Conservation (phyloP, 768 basidiomycete genomes). For the Boletus bicolor region DNA sequence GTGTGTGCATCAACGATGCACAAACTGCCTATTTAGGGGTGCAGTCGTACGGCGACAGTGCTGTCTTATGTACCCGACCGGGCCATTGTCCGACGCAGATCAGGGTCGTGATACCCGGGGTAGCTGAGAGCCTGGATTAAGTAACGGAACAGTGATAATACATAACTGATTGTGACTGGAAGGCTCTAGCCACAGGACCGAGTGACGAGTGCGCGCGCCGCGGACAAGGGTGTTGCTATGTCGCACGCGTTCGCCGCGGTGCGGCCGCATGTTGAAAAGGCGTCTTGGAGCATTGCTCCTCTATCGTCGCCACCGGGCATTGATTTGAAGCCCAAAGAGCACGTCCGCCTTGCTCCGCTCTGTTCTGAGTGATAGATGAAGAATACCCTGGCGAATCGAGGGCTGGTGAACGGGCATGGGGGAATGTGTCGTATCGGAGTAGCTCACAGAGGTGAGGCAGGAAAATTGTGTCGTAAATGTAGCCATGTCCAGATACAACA, state of each 20-base stretch:
- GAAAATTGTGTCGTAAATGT: constrained; percentile 7
- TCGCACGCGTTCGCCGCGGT: constrained; percentile 14
- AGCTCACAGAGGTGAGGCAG: constrained; percentile 4
- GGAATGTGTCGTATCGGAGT: background rate
- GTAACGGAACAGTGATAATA: background rate
- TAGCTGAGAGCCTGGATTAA: background rate
- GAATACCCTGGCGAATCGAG: constrained; percentile 13
- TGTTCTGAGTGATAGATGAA: background rate
- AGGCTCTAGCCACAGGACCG: background rate
- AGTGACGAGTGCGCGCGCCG: constrained; percentile 9
- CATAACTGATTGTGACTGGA: background rate
- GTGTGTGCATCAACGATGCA: background rate
- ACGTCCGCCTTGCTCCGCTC: background rate
- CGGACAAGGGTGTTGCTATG: constrained; percentile 12
- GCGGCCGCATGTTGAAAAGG: constrained; percentile 18
- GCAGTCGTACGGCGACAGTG: background rate
- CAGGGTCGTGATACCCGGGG: constrained; percentile 16
- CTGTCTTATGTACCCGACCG: background rate
- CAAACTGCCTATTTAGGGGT: background rate
- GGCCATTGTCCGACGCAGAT: constrained; percentile 6
- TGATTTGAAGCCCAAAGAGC: background rate
- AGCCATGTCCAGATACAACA: background rate
- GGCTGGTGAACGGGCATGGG: background rate
- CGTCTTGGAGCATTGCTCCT: background rate
- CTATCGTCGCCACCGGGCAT: constrained; percentile 2